Conservation (phyloP, 148 eudicot species). For the Polygonum maritimum region DNA sequence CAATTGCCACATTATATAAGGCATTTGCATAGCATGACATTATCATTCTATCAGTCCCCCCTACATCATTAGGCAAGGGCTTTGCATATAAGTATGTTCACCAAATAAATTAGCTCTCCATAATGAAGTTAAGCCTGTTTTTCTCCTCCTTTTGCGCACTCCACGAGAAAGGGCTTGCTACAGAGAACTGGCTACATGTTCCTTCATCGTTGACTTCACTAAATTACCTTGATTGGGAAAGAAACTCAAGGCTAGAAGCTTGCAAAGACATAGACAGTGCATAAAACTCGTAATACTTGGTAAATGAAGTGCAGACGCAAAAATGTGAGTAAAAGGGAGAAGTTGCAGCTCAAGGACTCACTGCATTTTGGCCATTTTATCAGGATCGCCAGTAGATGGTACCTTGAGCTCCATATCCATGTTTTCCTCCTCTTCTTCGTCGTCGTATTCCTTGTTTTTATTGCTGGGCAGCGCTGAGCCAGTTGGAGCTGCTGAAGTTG, state of each 20-base stretch:
- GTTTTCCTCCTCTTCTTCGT: constrained; percentile 81
- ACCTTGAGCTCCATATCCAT: constrained; percentile 73
- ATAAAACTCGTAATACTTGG: not conserved
- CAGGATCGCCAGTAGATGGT: constrained; percentile 54
- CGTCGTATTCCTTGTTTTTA: constrained; percentile 70
- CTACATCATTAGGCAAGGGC: not conserved
- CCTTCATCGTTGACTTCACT: not conserved
- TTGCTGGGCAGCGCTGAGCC: not conserved
- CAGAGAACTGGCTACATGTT: not conserved
- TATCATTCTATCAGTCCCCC: not conserved
- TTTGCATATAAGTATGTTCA: not conserved
- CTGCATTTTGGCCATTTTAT: constrained; percentile 93
- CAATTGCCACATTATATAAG: not conserved
- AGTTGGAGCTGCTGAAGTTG: constrained; percentile 28
- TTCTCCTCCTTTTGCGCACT: not conserved
- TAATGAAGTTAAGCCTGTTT: not conserved
- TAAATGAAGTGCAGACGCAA: not conserved
- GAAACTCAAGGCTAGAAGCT: not conserved
- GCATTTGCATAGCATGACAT: not conserved
- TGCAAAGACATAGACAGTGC: not conserved
- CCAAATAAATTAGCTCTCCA: not conserved
- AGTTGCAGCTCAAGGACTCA: constrained; percentile 22
- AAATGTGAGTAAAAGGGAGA: not conserved
- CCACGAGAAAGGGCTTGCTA: not conserved
- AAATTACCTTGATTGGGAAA: not conserved